Evolutionary conservation across 192 early-diverging fungal species (phyloP).

Genomic region (Coemansia sp.): DNA sequence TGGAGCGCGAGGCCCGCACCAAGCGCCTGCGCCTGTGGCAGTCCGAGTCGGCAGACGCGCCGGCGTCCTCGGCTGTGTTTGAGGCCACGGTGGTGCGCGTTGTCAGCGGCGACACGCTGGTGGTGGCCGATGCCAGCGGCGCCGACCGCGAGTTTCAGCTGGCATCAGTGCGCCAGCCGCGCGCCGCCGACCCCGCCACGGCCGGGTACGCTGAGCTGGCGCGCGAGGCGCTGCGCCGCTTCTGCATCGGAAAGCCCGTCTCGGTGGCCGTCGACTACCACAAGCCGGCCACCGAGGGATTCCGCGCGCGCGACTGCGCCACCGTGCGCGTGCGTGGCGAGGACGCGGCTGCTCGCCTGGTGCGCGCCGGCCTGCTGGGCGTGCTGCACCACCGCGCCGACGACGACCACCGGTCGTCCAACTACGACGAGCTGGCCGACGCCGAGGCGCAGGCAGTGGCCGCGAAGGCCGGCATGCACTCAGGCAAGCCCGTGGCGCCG

Average conservation of each 20-base stretch:
- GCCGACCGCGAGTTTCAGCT: slow-evolving; percentile 62
- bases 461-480: slow-evolving; percentile 78
- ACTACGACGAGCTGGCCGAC: slow-evolving; percentile 80
- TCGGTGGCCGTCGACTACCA: slow-evolving; percentile 72
- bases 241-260: slow-evolving; percentile 87
- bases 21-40: slow-evolving; percentile 86
- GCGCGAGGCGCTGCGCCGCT: slow-evolving; percentile 83
- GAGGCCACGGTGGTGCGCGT: slow-evolving; percentile 65
- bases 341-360: slow-evolving; percentile 62
- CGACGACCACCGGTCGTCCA: slow-evolving; percentile 81
- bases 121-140: slow-evolving; percentile 47
- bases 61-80: slow-evolving; percentile 4
- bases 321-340: slow-evolving; percentile 67
- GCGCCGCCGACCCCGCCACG: slow-evolving; percentile 69
- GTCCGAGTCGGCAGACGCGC: neutral
- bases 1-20: slow-evolving; percentile 79
- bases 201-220: slow-evolving; percentile 85
- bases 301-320: slow-evolving; percentile 85
- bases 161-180: slow-evolving; percentile 64
- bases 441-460: slow-evolving; percentile 76
- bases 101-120: slow-evolving; percentile 59
- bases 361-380: slow-evolving; percentile 69
- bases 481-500: slow-evolving; percentile 74
- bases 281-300: slow-evolving; percentile 84
- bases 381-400: slow-evolving; percentile 82